Conservation (phyloP, 108 stramenopile species). For the Pseudonitzschia pungens region DNA sequence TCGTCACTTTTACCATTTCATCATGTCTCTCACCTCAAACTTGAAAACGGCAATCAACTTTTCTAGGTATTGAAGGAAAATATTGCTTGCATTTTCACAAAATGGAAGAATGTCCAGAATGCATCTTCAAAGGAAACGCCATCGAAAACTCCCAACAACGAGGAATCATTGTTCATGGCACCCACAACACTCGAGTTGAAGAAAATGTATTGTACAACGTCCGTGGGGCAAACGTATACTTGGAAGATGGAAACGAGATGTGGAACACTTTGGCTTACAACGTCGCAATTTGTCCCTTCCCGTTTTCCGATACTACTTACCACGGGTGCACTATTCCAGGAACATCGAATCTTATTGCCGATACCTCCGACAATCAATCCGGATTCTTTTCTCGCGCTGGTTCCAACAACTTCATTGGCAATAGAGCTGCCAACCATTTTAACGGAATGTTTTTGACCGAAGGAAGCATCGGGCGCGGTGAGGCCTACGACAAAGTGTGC, state of each 20-base stretch:
- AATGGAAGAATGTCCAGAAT: conserved; percentile 46
- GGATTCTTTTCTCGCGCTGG: conserved; percentile 44
- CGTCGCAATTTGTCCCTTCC: conserved; percentile 56
- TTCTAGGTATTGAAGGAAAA: conserved; percentile 9
- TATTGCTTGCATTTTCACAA: conserved; percentile 51
- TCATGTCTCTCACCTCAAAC: background rate
- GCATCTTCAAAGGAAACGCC: conserved; percentile 52
- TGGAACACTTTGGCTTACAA: conserved; percentile 58
- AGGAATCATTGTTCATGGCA: conserved; percentile 61
- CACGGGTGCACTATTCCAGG: conserved; percentile 65
- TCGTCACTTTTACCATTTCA: background rate
- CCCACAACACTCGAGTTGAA: conserved; percentile 46
- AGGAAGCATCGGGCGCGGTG: conserved; percentile 38
- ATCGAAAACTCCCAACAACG: conserved; percentile 58
- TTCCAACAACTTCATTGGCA: conserved; percentile 50
- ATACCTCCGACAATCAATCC: conserved; percentile 52
- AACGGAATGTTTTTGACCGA: conserved; percentile 58
- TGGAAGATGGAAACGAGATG: conserved; percentile 76
- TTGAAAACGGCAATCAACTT: background rate
- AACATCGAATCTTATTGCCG: conserved; percentile 43
- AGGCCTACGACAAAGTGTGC: conserved; percentile 43
- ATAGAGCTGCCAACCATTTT: conserved; percentile 54
- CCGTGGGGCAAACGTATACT: conserved; percentile 59
- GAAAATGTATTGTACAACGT: conserved; percentile 59
- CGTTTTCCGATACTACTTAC: conserved; percentile 35